Conservation (phyloP, 345 rosid genomes). For the Lepidium africanum region DNA sequence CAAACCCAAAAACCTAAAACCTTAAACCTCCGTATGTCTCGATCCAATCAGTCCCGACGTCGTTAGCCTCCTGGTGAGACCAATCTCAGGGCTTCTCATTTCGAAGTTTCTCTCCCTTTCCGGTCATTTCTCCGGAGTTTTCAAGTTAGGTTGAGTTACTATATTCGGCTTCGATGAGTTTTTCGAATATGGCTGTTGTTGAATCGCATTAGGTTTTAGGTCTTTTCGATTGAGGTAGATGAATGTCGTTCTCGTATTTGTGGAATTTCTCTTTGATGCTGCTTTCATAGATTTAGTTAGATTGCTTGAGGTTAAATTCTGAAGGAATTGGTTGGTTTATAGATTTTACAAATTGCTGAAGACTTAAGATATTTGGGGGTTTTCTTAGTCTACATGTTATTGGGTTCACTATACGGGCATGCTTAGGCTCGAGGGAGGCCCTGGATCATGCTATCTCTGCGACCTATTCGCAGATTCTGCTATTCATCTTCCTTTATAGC, state of each 20-base stretch:
- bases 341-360: constrained; percentile 2
- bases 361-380: background rate
- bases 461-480: constrained; percentile 46
- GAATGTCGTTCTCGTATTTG: background rate
- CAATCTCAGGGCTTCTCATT: constrained; percentile 16
- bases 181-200: background rate
- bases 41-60: background rate
- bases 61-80: constrained; percentile 18
- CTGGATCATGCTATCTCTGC: constrained; percentile 61
- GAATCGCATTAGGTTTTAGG: constrained; percentile 14
- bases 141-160: background rate
- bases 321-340: constrained; percentile 7
- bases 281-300: background rate
- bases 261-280: background rate
- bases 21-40: constrained; percentile 20
- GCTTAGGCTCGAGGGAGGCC: constrained; percentile 36
- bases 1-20: constrained; percentile 12
- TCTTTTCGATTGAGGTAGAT: constrained; percentile 9
- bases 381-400: background rate
- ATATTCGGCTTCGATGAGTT: background rate
- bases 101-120: constrained; percentile 13
- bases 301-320: background rate
- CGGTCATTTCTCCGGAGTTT: background rate
- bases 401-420: constrained; percentile 28
- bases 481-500: constrained; percentile 23